Conservation (phyloP, 192 early-diverging fungal genomes). For the Dispira simplex region DNA sequence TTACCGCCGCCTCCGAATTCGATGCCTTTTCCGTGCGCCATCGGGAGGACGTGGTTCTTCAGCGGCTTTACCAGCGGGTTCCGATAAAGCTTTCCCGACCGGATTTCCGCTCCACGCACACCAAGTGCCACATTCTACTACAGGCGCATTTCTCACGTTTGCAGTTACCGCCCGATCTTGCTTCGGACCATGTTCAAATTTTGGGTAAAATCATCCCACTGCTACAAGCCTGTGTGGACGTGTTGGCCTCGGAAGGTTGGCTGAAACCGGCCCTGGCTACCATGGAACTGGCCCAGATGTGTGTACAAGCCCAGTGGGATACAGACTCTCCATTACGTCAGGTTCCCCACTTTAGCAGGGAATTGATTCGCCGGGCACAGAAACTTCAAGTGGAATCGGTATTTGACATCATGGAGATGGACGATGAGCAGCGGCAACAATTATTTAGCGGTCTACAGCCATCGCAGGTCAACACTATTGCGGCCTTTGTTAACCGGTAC, state of each 20-base stretch:
- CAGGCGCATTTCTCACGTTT: constrained; percentile 92
- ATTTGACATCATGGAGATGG: constrained; percentile 89
- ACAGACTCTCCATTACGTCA: constrained; percentile 81
- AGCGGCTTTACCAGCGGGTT: constrained; percentile 63
- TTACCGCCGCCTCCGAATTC: constrained; percentile 88
- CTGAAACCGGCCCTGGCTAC: constrained; percentile 71
- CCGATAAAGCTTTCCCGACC: constrained; percentile 55
- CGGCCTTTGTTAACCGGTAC: constrained; percentile 78
- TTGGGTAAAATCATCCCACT: constrained; percentile 56
- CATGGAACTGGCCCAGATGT: constrained; percentile 98
- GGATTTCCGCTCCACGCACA: constrained; percentile 76
- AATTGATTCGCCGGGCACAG: constrained; percentile 57
- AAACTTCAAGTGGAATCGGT: constrained; percentile 62
- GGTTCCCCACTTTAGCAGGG: constrained; percentile 66
- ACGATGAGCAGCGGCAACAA: constrained; percentile 61
- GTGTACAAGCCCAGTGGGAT: constrained; percentile 95
- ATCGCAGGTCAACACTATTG: constrained; percentile 60
- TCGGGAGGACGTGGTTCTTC: constrained; percentile 71
- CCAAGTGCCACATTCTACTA: constrained; percentile 84
- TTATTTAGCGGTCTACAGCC: constrained; percentile 44
- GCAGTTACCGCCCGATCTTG: constrained; percentile 78
- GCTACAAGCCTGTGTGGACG: constrained; percentile 88
- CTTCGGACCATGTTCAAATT: constrained; percentile 72
- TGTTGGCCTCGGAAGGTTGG: constrained; percentile 85
- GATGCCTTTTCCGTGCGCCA: constrained; percentile 84